Percentiles rank a stretch among this genome's conserved stretches.
phyloP scores from a whole-genome alignment of 2,329 filamentous ascomycete species.

The Pestalotiopsis sp. region DNA sequence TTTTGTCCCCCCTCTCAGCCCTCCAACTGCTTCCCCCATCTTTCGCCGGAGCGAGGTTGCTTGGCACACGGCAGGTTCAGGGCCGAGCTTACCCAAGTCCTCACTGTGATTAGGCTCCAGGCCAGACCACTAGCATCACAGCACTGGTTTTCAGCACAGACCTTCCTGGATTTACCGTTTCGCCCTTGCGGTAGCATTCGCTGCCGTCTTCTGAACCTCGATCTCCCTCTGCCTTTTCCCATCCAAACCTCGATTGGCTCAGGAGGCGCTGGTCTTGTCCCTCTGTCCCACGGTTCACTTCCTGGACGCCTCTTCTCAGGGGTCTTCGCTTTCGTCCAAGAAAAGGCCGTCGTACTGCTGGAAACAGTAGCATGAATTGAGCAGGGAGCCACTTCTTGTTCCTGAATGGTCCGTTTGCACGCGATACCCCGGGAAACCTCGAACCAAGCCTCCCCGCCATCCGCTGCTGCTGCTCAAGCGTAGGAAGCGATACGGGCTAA shows the following conservation, averaged over 20 bases:
- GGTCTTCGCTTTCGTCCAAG: background rate
- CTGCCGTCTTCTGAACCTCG: slow-evolving; percentile 7
- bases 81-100: background rate
- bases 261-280: background rate
- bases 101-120: background rate
- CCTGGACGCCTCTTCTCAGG: background rate
- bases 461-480: background rate
- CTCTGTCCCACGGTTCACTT: background rate
- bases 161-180: slow-evolving; percentile 11
- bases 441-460: background rate
- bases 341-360: background rate
- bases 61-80: slow-evolving; percentile 5
- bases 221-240: background rate
- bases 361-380: background rate
- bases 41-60: background rate
- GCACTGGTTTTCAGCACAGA: slow-evolving; percentile 11
- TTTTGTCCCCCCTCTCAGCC: background rate
- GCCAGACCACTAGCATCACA: background rate
- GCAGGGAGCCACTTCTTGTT: background rate
- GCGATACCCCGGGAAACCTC: background rate
- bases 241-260: background rate
- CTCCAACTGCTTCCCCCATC: background rate
- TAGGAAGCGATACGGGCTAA: background rate
- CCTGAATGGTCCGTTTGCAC: slow-evolving; percentile 9
- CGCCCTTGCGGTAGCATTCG: slow-evolving; percentile 3